A percentile compares a stretch with the other conserved stretches of the same genome.
Conservation (phyloP, 2,329 filamentous ascomycete species). For the Nectriaceae sp. region DNA sequence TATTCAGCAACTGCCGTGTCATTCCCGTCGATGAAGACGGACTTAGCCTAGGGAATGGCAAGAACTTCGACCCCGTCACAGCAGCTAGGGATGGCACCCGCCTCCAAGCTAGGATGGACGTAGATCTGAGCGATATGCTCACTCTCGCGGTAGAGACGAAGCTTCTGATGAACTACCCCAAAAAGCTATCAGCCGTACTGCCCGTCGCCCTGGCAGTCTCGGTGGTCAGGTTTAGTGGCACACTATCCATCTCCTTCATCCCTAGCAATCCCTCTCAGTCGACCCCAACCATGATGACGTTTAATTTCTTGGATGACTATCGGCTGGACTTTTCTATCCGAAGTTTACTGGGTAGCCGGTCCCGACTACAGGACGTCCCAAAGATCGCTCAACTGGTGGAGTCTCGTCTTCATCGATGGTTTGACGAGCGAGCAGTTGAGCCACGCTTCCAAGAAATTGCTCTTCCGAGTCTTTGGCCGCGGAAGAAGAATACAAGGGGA, state of each 20-base stretch:
- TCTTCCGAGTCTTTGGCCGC: conserved; percentile 78
- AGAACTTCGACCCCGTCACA: conserved; percentile 53
- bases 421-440: conserved; percentile 84
- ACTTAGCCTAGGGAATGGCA: conserved; percentile 53
- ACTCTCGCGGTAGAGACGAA: conserved; percentile 95
- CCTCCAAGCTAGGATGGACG: conserved; percentile 93
- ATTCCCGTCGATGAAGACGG: conserved; percentile 88
- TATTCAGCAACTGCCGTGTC: conserved; percentile 96
- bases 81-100: conserved; percentile 67
- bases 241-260: conserved; percentile 89
- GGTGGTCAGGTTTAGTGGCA: conserved; percentile 92
- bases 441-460: conserved; percentile 86
- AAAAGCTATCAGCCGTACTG: conserved; percentile 82
- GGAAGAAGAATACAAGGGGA: conserved; percentile 80
- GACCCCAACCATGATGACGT: conserved; percentile 85
- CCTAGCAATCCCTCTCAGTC: conserved; percentile 70
- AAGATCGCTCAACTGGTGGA: conserved; percentile 88
- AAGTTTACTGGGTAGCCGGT: conserved; percentile 78
- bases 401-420: conserved; percentile 79
- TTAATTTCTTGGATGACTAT: conserved; percentile 91
- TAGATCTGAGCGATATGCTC: conserved; percentile 94
- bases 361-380: conserved; percentile 79
- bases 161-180: conserved; percentile 91
- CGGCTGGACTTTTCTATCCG: conserved; percentile 80
- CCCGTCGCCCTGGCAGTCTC: conserved; percentile 91